Conservation (phyloP, 177 flowering plant genomes). For the Vitis hybrid region DNA sequence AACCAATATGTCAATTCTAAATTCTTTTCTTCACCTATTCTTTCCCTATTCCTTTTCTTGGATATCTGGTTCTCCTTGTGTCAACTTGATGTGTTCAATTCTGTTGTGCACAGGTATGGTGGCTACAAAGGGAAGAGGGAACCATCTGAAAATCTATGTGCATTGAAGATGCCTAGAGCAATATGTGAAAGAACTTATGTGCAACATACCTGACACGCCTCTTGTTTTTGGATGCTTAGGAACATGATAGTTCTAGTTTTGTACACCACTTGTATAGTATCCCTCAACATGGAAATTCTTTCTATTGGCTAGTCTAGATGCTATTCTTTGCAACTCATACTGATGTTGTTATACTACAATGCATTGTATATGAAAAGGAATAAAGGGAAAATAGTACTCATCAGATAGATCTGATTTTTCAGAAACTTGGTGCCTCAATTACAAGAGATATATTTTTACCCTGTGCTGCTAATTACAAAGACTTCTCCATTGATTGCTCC, state of each 20-base stretch:
- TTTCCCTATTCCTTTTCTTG: not conserved
- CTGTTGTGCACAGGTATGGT: slow-evolving; percentile 49
- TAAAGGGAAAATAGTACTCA: not conserved
- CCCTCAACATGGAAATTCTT: slow-evolving; percentile 19
- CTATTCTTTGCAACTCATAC: slow-evolving; percentile 2
- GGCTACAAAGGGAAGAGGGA: slow-evolving; percentile 46
- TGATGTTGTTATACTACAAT: slow-evolving; percentile 6
- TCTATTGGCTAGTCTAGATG: slow-evolving; percentile 16
- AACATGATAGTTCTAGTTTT: slow-evolving; percentile 18
- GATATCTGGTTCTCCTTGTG: slow-evolving; percentile 19
- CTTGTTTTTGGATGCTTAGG: slow-evolving; percentile 9
- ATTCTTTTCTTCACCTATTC: slow-evolving; percentile 1
- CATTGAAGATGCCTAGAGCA: slow-evolving; percentile 41
- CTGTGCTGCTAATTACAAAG: not conserved
- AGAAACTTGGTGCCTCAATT: not conserved
- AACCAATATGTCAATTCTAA: not conserved
- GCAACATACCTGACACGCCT: slow-evolving; percentile 9
- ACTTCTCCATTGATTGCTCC: not conserved
- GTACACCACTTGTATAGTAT: slow-evolving; percentile 14
- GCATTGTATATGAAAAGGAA: slow-evolving; percentile 14
- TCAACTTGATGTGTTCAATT: slow-evolving; percentile 49
- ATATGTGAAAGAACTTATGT: slow-evolving; percentile 27
- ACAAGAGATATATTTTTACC: not conserved
- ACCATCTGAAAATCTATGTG: slow-evolving; percentile 34
- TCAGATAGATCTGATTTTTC: slow-evolving; percentile 2